Evolutionary conservation across 805 yeast species (phyloP), one percentile per base, ranked within the genome.

Genomic region (Spathaspora passalidarum): DNA sequence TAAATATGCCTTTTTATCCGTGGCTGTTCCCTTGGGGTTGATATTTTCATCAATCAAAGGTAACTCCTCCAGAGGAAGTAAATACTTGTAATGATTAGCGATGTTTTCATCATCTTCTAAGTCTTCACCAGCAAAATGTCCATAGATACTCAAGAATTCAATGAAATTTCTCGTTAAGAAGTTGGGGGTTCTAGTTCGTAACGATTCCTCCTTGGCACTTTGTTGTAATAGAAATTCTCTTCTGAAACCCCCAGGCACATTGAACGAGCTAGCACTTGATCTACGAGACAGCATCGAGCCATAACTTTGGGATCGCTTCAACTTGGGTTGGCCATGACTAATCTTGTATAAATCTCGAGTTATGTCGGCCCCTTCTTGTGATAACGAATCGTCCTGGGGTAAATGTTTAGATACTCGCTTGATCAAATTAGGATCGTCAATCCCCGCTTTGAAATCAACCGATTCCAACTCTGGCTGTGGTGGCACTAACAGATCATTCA

Each of bases 71-170:
- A 20, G 41, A 1, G 65, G 62, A 13, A 52, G 53, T 11, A 49
- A 39, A 2, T 65, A 56, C 25, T 54, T 56, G 50, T 73, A 78
- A 49, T 73, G 78, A 50, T 82, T 79, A 1, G 79, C 78, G 59
- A 67, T 71, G 56, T 82, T 90, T 17, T 67, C 71, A 45, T 78
- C 83, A 56, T 81, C 86, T 55, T 85, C 92, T 44, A 86, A 73
- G 34, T 82, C 80, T 63, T 86, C 94, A 59, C 95, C 95, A 2
- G 94, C 94, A 65, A 87, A 87, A 68, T 87, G 92, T 5, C 95
- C 95, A 62, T 87, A 87, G 6, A 87, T 74, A 51, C 86, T 82
- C 39, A 87, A 68, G 57, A 87, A 87, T 61, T 87, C 94, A 54
- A 86, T 71, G 52, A 87, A 87, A 61, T 86, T 87, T 48, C 80